phyloP scores from a whole-genome alignment of 2,329 filamentous ascomycete species.

The Colletotrichum sp. region DNA sequence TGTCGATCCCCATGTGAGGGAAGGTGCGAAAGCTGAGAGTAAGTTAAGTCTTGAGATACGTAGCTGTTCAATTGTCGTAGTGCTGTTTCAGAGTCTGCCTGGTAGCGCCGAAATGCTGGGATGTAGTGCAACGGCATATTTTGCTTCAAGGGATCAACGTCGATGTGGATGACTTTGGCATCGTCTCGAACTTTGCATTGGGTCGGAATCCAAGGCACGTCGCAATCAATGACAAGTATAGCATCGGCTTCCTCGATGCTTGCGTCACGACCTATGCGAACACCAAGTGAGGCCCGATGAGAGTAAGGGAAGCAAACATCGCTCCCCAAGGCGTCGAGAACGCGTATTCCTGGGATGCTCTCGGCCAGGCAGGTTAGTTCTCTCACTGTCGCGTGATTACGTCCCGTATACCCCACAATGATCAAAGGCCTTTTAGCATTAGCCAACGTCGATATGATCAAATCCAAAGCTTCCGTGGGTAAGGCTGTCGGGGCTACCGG shows the following conservation, averaged over 20 bases:
- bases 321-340: slow-evolving; percentile 77
- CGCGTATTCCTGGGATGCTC: slow-evolving; percentile 69
- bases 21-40: slow-evolving; percentile 70
- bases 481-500: slow-evolving; percentile 70
- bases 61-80: background rate
- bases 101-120: slow-evolving; percentile 67
- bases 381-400: slow-evolving; percentile 67
- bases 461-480: slow-evolving; percentile 54
- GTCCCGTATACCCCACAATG: slow-evolving; percentile 73
- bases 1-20: slow-evolving; percentile 59
- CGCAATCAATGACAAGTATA: slow-evolving; percentile 85
- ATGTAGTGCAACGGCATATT: slow-evolving; percentile 79
- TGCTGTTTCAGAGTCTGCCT: slow-evolving; percentile 54
- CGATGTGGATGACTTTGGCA: slow-evolving; percentile 66
- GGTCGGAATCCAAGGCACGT: slow-evolving; percentile 91
- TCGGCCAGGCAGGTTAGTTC: slow-evolving; percentile 72
- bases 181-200: slow-evolving; percentile 60
- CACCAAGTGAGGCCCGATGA: slow-evolving; percentile 71
- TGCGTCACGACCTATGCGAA: slow-evolving; percentile 77
- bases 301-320: slow-evolving; percentile 82
- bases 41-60: slow-evolving; percentile 38
- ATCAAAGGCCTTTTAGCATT: slow-evolving; percentile 70
- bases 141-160: slow-evolving; percentile 71
- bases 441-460: slow-evolving; percentile 67
- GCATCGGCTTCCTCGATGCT: slow-evolving; percentile 79